Percentiles rank a stretch among this genome's conserved stretches.
Conservation (phyloP, 2,329 filamentous ascomycete genomes). For the Fusarium piperis region DNA sequence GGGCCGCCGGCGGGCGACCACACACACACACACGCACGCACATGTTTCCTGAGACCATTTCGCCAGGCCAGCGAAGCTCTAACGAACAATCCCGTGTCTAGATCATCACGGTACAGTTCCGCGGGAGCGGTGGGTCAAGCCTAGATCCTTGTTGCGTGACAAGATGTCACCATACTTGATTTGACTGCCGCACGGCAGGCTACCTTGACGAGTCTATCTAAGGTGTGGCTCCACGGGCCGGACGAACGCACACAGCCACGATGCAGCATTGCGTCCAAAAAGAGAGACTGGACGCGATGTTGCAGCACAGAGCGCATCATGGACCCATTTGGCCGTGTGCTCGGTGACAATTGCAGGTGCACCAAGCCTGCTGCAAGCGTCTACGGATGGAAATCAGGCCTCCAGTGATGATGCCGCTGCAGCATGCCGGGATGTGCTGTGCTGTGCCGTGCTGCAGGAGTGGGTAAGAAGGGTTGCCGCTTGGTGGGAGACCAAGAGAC, state of each 20-base stretch:
- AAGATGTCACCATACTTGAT: conserved; percentile 3
- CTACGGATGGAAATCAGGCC: conserved; percentile 10
- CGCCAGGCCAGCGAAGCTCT: neutral
- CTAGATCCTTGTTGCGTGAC: neutral
- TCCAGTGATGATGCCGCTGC: conserved; percentile 18
- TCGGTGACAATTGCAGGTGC: neutral
- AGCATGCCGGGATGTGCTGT: neutral
- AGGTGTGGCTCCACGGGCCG: neutral
- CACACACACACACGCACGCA: neutral
- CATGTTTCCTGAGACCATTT: neutral
- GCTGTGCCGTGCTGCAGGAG: neutral
- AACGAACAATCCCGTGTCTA: neutral
- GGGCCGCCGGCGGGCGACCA: neutral
- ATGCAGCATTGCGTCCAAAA: neutral
- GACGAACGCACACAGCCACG: conserved; percentile 1
- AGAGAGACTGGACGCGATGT: conserved; percentile 2
- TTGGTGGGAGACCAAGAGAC: conserved; percentile 16
- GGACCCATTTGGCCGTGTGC: conserved; percentile 2
- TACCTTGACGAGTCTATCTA: conserved; percentile 6
- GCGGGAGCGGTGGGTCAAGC: neutral
- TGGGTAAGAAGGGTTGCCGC: conserved; percentile 23
- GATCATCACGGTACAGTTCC: neutral
- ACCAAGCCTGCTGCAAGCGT: neutral
- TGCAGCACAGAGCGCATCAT: neutral
- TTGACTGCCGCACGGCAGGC: neutral